Evolutionary conservation across 208 protist species (phyloP), one percentile per base, ranked within the genome.

Genomic region (Leptomonas pyrrhocoris): DNA sequence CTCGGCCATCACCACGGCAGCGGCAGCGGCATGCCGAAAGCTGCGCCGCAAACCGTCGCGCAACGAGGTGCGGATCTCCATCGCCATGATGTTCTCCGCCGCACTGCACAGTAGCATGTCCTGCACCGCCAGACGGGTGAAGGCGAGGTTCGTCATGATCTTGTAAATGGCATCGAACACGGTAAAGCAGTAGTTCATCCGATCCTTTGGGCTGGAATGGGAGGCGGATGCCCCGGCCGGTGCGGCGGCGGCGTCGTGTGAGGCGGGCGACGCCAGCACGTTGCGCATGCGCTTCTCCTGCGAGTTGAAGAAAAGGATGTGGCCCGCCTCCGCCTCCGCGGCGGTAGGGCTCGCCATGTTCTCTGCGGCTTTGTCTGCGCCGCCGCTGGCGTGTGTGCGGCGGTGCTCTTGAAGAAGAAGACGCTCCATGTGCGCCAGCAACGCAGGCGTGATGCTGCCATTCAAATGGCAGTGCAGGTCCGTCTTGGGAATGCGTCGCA

Each of bases 31-130:
- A n/a, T 16, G 43, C 2, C 23, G 48, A 59, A 78, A 72, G 5
- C 19, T 56, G 34, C 46, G 49, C 27, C 56, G 71, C 34, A 94
- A 43, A n/a, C 81, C 82, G 18, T 87, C 76, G n/a, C 89, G 85
- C 62, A 94, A 56, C 8, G 94, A 95, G 25, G 88, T 96, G 12
- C 94, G 83, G 42, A 97, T 83, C 60, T 97, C 92, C 23, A 94
- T 68, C 45, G 85, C 19, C 40, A 83, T 43, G 9, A 88, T 74
- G 60, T 86, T 88, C 56, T 97, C 92, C 48, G 75, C 77, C 13
- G 84, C 89, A 49, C 77, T 84, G 61, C 86, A 61, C 34, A 92
- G 28, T 5, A 97, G 50, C 59, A 93, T 71, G 65, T 97, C 94
- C 53, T 94, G 80, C 69, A 93, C 90, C 18, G 86, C 90, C 61